Base-by-base conservation (phyloP, 2,329 filamentous ascomycete genomes). In the Neonectria sp. region DNA sequence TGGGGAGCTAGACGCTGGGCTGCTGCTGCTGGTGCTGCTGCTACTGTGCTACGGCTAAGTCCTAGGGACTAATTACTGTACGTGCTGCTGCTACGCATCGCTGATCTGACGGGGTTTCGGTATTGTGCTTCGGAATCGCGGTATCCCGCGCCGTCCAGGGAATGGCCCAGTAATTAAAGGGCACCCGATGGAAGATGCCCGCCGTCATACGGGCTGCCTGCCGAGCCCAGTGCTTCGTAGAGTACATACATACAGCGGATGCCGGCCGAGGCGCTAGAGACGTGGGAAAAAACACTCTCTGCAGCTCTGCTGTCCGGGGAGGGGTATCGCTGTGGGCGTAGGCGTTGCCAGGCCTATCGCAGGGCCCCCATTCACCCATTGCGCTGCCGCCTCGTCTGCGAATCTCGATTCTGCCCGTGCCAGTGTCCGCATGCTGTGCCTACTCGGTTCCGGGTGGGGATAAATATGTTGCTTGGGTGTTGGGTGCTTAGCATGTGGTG, bases 251-350 rank as follows among this genome's bases (percentile, higher is more conserved):
- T 35, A 37, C 40, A 33, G 13, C 62, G 52, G 55, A 56, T 65
- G 57, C 56, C 63, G 57, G 56, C 61, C 51, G 63, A 65, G 63
- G 52, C 52, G 57, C 63, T 65, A 60, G 45, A 60, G 46, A 43
- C 24, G 27, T 45, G 29, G 29, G 31, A 46, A 53, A 49, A 43
- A 51, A 55, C 51, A 51, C 21, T 24, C 43, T 61, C 9, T 24
- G 40, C n/a, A 45, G 40, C n/a, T 55, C 57, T 52, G 57, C 51
- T 60, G 27, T 51, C 60, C 35, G 27, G 24, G 35, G 63, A 61
- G 45, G 63, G 63, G 57, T 35, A 31, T 46, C 24, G 17, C 45
- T n/a, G 63, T 53, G 52, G 37, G 52, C 53, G 29, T 52, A 31
- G 55, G 25, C 37, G 51, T 12, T 43, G 51, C 43, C 57, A 60